Evolutionary conservation across 495 filamentous ascomycete species (phyloP).

Genomic region (Apodospora peruviana): DNA sequence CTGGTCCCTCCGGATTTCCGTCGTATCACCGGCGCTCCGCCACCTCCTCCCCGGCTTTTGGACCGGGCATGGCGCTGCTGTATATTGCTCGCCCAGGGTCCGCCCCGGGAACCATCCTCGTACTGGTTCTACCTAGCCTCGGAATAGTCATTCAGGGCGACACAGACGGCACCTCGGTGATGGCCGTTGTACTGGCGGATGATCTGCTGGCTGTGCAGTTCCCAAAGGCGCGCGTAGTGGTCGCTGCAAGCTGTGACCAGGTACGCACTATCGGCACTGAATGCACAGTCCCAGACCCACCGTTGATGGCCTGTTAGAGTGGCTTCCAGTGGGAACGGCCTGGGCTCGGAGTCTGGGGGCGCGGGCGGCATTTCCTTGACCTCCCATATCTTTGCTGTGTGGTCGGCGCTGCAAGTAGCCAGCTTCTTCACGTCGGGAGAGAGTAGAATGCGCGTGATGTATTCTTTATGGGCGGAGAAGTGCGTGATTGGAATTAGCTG

Average conservation of each 20-base stretch:
- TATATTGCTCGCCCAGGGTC: too few relatives aligned
- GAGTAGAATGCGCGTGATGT: slow-evolving; percentile 91
- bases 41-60: too few relatives aligned
- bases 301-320: slow-evolving; percentile 91
- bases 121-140: slow-evolving; percentile 51
- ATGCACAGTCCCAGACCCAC: slow-evolving; percentile 99
- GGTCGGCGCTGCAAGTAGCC: slow-evolving; percentile 94
- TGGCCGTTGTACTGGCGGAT: slow-evolving; percentile 98
- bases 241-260: slow-evolving; percentile 97
- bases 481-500: slow-evolving; percentile 85
- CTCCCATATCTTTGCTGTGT: slow-evolving; percentile 97
- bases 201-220: slow-evolving; percentile 74
- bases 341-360: slow-evolving; percentile 32
- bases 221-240: slow-evolving; percentile 96
- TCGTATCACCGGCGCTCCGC: too few relatives aligned
- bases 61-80: too few relatives aligned
- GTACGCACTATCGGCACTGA: slow-evolving; percentile 93
- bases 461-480: slow-evolving; percentile 87
- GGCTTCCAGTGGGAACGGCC: slow-evolving; percentile 72
- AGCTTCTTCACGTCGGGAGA: slow-evolving; percentile 97
- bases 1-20: too few relatives aligned
- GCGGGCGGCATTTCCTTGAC: slow-evolving; percentile 57
- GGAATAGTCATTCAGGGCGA: slow-evolving; percentile 94
- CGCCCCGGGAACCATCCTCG: slow-evolving; percentile 3
- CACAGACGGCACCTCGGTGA: slow-evolving; percentile 91